Conservation (phyloP, 2,329 filamentous ascomycete species). For the Alternaria metachromatica region DNA sequence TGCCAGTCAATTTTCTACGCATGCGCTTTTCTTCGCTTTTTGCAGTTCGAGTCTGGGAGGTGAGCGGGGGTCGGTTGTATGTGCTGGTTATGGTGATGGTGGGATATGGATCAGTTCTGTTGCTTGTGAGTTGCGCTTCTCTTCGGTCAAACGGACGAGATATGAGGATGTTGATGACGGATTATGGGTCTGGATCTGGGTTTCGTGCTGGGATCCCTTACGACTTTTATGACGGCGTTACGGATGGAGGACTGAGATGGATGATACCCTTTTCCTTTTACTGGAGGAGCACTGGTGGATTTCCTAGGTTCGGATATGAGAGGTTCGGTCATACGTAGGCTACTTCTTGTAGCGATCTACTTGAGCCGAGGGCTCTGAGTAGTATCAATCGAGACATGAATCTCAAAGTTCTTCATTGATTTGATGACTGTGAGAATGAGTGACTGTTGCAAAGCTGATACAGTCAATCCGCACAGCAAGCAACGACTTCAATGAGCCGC, state of each 20-base stretch:
- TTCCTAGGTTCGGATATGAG: neutral
- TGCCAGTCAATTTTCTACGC: neutral
- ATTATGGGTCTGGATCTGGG: neutral
- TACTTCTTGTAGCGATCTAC: neutral
- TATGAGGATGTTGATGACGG: constrained; percentile 6
- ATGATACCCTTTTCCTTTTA: neutral
- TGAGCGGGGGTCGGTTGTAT: neutral
- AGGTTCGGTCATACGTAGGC: neutral
- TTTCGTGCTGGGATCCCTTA: neutral
- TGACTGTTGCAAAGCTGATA: too few species aligned
- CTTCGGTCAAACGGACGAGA: neutral
- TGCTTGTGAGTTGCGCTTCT: neutral
- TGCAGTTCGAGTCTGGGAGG: neutral
- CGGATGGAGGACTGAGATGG: neutral
- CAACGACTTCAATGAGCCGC: too few species aligned
- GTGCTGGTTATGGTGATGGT: neutral
- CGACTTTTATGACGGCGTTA: neutral
- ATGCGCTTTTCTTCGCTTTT: neutral
- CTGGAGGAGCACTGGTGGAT: neutral
- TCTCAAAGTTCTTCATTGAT: neutral
- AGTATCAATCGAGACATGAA: neutral
- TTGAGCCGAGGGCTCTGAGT: neutral
- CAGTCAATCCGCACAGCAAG: too few species aligned
- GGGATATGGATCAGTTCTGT: neutral
- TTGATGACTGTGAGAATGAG: too few species aligned